These are phyloP conservation scores for Diaporthe ilicicola DNA, from an alignment of 2,329 filamentous ascomycete genomes.

Conservation along the genomic window DNA sequence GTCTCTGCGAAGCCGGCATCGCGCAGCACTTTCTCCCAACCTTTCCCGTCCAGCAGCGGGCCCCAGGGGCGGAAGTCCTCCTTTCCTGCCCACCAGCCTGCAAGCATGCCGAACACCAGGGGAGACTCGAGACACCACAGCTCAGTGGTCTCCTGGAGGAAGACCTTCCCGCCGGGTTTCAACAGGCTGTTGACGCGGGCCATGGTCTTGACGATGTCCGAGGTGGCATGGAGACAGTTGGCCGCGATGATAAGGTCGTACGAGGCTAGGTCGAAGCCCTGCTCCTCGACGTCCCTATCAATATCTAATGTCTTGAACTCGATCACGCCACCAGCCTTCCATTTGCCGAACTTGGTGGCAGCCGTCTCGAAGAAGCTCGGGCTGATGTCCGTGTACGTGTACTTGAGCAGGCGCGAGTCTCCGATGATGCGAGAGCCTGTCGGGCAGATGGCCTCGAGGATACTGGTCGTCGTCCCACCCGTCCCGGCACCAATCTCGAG, in stretches of 20 bases:
- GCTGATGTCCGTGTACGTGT: constrained; percentile 34
- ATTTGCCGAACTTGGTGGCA: constrained; percentile 39
- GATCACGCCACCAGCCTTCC: constrained; percentile 39
- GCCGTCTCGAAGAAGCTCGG: constrained; percentile 37
- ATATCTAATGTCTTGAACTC: constrained; percentile 41
- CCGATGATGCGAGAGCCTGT: constrained; percentile 19
- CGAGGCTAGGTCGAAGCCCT: constrained; percentile 42
- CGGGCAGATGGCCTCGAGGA: constrained; percentile 28
- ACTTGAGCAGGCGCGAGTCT: constrained; percentile 28
- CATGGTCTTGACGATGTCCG: constrained; percentile 37
- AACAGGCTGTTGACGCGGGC: constrained; percentile 42
- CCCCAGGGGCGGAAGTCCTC: constrained; percentile 30
- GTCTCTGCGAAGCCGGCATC: constrained; percentile 26
- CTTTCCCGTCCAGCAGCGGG: constrained; percentile 23
- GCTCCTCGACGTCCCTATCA: constrained; percentile 38
- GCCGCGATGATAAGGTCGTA: constrained; percentile 46
- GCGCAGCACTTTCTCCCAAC: constrained; percentile 27
- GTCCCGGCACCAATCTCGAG: constrained; percentile 32
- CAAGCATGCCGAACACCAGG: constrained; percentile 45
- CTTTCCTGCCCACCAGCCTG: constrained; percentile 47
- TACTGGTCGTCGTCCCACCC: constrained; percentile 23
- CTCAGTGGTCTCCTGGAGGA: constrained; percentile 35
- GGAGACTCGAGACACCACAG: constrained; percentile 24
- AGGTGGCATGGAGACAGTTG: constrained; percentile 42
- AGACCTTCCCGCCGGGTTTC: constrained; percentile 47